Evolutionary conservation across 495 filamentous ascomycete genomes (phyloP).

Genomic region (Tuber melanosporum): DNA sequence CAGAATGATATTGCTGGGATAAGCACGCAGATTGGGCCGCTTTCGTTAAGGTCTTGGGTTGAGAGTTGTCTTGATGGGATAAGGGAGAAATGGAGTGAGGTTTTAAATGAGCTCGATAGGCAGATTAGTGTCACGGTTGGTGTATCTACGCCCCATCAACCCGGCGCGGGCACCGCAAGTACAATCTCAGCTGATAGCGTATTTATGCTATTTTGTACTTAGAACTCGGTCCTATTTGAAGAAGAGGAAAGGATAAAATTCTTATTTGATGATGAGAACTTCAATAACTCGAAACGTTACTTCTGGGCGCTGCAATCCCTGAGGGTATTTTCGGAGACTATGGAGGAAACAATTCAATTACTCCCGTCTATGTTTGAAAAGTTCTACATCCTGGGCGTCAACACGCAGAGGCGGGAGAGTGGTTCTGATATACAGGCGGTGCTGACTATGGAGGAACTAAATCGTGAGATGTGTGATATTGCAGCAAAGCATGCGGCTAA

Average conservation of each 20-base stretch:
- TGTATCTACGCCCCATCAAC: neutral
- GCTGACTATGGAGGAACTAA: neutral
- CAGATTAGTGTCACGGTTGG: constrained; percentile 4
- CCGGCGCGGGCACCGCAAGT: neutral
- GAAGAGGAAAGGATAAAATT: constrained; percentile 1
- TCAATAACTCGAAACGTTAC: constrained; percentile 34
- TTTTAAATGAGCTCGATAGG: constrained; percentile 6
- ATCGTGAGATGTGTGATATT: neutral
- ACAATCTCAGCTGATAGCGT: neutral
- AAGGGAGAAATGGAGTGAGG: neutral
- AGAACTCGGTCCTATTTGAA: neutral
- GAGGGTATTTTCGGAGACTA: constrained; percentile 15
- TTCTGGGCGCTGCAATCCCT: constrained; percentile 30
- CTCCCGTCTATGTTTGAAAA: neutral
- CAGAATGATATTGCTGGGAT: neutral
- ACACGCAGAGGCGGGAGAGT: neutral
- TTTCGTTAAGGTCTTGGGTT: neutral
- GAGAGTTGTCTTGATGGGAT: constrained; percentile 1
- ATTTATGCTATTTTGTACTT: neutral
- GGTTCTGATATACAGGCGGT: neutral
- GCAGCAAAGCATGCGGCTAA: neutral
- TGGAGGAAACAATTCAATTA: constrained; percentile 10
- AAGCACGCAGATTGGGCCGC: neutral
- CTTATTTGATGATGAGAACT: constrained; percentile 27
- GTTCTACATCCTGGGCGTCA: neutral